Conservation (phyloP, 305 asterid species). For the Withania somnifera region DNA sequence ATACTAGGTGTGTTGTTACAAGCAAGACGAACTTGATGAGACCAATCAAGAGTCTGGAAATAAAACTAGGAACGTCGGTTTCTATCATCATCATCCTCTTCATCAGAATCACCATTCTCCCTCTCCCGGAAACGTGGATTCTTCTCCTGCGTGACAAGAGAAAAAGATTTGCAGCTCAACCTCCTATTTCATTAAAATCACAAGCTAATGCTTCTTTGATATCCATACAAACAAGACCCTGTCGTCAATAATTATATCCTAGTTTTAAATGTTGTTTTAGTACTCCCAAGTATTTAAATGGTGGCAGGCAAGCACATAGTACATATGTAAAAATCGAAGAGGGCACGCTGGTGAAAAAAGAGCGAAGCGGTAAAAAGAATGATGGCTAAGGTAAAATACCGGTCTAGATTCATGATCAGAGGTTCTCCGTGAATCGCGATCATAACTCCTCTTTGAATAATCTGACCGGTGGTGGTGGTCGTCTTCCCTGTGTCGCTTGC, state of each 20-base stretch:
- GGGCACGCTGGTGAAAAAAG: background rate
- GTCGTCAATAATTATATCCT: background rate
- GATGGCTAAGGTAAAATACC: constrained; percentile 26
- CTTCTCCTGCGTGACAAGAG: constrained; percentile 47
- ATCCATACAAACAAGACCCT: background rate
- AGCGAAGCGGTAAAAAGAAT: background rate
- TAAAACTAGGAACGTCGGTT: constrained; percentile 26
- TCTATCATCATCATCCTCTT: constrained; percentile 67
- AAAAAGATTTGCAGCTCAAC: background rate
- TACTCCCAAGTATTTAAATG: background rate
- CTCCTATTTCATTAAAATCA: background rate
- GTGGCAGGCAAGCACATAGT: background rate
- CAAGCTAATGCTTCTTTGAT: background rate
- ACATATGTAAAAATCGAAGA: background rate
- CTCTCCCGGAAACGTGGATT: constrained; percentile 90
- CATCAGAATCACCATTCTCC: constrained; percentile 87
- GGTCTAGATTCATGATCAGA: constrained; percentile 78
- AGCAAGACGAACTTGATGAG: background rate
- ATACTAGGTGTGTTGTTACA: background rate
- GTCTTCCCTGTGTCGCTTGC: constrained; percentile 74
- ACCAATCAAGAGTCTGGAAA: background rate
- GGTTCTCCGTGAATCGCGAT: constrained; percentile 57
- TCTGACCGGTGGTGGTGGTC: constrained; percentile 56
- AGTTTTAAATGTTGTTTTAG: background rate
- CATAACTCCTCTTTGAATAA: constrained; percentile 60